Evolutionary conservation across 495 filamentous ascomycete species (phyloP).

Genomic region (Filosporella fistucella): DNA sequence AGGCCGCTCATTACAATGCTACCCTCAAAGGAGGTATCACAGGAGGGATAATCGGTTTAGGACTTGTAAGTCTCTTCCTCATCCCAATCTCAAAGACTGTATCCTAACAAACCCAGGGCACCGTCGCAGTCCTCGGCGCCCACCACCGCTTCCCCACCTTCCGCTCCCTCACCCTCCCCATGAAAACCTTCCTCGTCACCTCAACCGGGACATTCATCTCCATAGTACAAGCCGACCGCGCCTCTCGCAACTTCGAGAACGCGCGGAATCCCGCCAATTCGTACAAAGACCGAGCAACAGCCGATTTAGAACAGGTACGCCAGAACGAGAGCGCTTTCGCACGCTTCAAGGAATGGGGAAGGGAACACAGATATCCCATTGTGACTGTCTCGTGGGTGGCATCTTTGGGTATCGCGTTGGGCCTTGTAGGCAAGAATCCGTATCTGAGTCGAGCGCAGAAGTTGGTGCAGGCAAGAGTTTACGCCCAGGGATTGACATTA

Average conservation of each 20-base stretch:
- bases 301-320: conserved; percentile 36
- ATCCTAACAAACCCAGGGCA: conserved; percentile 30
- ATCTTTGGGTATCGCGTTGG: conserved; percentile 72
- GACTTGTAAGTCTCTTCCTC: conserved; percentile 32
- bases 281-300: conserved; percentile 59
- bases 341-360: conserved; percentile 53
- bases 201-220: conserved; percentile 77
- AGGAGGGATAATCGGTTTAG: conserved; percentile 64
- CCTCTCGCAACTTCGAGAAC: conserved; percentile 69
- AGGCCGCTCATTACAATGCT: conserved; percentile 54
- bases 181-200: conserved; percentile 86
- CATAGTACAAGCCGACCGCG: conserved; percentile 82
- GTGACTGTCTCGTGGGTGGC: conserved; percentile 81
- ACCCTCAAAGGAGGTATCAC: conserved; percentile 75
- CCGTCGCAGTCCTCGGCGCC: conserved; percentile 58
- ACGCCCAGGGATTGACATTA: conserved; percentile 93
- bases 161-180: conserved; percentile 73
- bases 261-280: conserved; percentile 56
- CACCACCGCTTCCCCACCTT: conserved; percentile 64
- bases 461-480: conserved; percentile 94
- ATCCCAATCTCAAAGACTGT: not conserved
- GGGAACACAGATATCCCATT: conserved; percentile 85
- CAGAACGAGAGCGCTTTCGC: conserved; percentile 50
- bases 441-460: conserved; percentile 79
- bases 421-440: conserved; percentile 70